Evolutionary conservation across 768 basidiomycete genomes (phyloP).

Genomic region (Leucogyrophana mollusca): DNA sequence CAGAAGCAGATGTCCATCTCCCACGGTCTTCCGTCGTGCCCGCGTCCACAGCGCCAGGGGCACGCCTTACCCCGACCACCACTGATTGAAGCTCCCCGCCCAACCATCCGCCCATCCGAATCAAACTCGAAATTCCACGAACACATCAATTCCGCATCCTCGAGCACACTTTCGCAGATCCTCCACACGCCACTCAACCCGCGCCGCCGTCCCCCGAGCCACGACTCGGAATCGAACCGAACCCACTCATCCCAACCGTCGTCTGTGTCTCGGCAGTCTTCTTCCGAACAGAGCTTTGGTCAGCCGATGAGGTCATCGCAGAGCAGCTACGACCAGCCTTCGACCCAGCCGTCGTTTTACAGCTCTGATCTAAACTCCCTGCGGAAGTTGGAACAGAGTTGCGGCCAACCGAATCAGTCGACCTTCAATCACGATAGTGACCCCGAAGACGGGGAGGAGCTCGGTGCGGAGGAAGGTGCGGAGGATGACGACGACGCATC

Average conservation of each 20-base stretch:
- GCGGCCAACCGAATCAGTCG: constrained; percentile 13
- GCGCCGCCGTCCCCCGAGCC: constrained; percentile 13
- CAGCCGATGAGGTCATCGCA: constrained; percentile 9
- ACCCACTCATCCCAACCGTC: too few relatives aligned
- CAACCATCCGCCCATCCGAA: too few relatives aligned
- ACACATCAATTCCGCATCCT: constrained; percentile 29
- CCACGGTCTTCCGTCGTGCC: constrained; percentile 20
- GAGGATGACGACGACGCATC: constrained; percentile 29
- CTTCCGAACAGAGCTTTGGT: not conserved
- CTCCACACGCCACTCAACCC: constrained; percentile 12
- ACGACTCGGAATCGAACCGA: too few relatives aligned
- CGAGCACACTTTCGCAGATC: constrained; percentile 13
- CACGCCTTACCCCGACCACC: constrained; percentile 18
- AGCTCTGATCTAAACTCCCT: constrained; percentile 22
- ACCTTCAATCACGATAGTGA: constrained; percentile 9
- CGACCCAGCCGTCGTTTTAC: too few relatives aligned
- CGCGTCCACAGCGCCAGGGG: constrained; percentile 27
- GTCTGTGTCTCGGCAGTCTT: too few relatives aligned
- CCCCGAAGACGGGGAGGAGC: constrained; percentile 20
- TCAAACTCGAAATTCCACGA: constrained; percentile 30
- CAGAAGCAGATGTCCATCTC: too few relatives aligned
- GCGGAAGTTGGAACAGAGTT: constrained; percentile 16
- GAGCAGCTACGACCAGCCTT: constrained; percentile 7
- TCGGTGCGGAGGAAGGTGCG: constrained; percentile 18
- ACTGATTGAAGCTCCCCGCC: constrained; percentile 8